Evolutionary conservation across 352 stramenopile genomes (phyloP).

Genomic region (Pythium grandisporangium): DNA sequence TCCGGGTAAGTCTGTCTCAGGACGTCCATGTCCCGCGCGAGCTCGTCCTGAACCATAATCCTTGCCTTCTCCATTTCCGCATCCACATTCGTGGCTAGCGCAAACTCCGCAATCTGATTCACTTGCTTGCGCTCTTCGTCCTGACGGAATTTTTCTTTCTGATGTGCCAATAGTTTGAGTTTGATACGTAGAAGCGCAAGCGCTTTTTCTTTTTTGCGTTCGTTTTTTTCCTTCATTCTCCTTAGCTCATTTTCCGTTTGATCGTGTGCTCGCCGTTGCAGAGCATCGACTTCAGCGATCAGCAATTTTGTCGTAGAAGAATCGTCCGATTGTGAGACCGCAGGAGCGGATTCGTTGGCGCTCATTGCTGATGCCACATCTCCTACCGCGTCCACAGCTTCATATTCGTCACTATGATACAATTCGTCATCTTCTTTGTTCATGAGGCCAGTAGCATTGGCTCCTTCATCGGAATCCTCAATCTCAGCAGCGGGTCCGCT

Average conservation of each 20-base stretch:
- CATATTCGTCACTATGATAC: constrained; percentile 1
- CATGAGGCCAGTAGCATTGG: no score
- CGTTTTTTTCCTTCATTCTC: constrained; percentile 13
- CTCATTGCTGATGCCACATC: constrained; percentile 1
- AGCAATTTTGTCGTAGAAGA: constrained; percentile 45
- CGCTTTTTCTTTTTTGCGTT: constrained; percentile 31
- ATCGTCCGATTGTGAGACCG: constrained; percentile 27
- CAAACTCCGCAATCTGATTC: constrained; percentile 23
- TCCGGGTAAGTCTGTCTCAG: constrained; percentile 20
- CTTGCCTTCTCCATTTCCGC: constrained; percentile 17
- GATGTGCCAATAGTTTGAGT: constrained; percentile 17
- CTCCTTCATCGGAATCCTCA: not conserved
- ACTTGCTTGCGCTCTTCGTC: constrained; percentile 36
- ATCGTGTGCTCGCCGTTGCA: constrained; percentile 6
- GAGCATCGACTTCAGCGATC: constrained; percentile 13
- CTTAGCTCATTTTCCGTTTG: constrained; percentile 1
- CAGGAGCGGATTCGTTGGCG: constrained; percentile 2
- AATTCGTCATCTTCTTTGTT: not conserved
- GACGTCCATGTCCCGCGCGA: constrained; percentile 19
- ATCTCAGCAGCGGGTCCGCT: no score
- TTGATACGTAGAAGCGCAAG: constrained; percentile 29
- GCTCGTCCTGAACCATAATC: constrained; percentile 13
- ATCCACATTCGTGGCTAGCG: constrained; percentile 24
- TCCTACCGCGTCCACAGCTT: constrained; percentile 1
- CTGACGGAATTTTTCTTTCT: constrained; percentile 17